phyloP scores from a whole-genome alignment of 2,329 filamentous ascomycete species.

The Nemania abortiva region DNA sequence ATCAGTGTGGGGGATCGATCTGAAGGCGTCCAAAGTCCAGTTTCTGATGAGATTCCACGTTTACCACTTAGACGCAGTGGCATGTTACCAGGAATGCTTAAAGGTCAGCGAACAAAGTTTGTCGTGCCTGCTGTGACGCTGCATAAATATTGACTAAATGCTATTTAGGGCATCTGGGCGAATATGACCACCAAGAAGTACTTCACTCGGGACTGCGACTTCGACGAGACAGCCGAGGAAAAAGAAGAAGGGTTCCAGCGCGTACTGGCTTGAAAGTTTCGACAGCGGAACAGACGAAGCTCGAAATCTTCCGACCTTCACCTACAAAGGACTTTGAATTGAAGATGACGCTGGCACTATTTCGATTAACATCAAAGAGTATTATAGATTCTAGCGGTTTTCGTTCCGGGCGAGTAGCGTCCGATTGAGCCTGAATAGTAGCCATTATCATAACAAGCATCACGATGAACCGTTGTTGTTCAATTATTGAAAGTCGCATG shows the following conservation, averaged over 20 bases:
- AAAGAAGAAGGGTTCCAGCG: constrained; percentile 4
- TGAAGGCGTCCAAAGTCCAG: background rate
- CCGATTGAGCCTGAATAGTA: background rate
- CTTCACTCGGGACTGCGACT: background rate
- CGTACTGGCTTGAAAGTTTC: background rate
- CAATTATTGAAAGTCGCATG: background rate
- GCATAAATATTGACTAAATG: background rate
- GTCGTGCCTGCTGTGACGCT: background rate
- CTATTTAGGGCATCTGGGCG: background rate
- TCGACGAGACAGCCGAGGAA: background rate
- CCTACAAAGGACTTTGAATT: background rate
- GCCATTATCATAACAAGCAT: background rate
- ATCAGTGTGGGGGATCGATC: background rate
- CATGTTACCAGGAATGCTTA: background rate
- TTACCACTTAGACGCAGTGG: background rate
- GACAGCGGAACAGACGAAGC: background rate
- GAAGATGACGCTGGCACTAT: background rate
- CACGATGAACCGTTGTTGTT: background rate
- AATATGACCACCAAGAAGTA: constrained; percentile 6
- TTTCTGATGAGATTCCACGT: background rate
- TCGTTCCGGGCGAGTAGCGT: background rate
- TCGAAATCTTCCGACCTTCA: background rate
- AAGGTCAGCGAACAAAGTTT: background rate
- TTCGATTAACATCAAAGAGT: background rate
- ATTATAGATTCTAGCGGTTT: background rate